Evolutionary conservation across 768 basidiomycete species (phyloP).

Genomic region (Trametes elegans): DNA sequence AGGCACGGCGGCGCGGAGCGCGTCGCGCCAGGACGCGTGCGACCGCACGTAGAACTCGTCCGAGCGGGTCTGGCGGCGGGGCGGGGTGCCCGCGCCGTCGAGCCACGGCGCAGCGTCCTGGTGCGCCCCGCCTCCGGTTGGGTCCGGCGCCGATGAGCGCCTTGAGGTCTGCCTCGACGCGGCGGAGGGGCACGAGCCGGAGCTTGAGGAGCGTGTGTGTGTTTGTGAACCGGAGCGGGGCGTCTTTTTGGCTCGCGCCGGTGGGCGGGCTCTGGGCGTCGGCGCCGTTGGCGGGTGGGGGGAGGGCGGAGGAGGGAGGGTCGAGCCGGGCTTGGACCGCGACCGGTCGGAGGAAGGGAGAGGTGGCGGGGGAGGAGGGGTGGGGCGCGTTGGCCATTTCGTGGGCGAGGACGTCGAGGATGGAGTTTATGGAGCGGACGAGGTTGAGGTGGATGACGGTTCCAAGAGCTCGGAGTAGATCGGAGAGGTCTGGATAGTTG

Average conservation of each 20-base stretch:
- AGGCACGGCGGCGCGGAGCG: constrained; percentile 10
- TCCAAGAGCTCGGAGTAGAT: too few relatives aligned
- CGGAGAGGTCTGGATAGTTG: too few relatives aligned
- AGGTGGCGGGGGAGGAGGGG: constrained; percentile 8
- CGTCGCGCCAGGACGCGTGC: constrained; percentile 24
- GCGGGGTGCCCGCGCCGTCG: constrained; percentile 17
- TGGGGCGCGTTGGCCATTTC: constrained; percentile 42
- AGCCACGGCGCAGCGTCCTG: too few relatives aligned
- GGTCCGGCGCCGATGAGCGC: constrained; percentile 51
- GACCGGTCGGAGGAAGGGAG: constrained; percentile 43
- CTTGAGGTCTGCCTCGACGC: constrained; percentile 63
- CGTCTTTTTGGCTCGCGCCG: too few relatives aligned
- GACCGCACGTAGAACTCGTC: constrained; percentile 27
- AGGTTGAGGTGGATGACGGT: constrained; percentile 80
- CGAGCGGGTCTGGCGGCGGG: constrained; percentile 19
- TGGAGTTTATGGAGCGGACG: constrained; percentile 64
- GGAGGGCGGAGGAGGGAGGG: neutral
- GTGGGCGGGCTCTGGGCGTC: too few relatives aligned
- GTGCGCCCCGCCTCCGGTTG: too few relatives aligned
- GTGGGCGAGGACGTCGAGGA: constrained; percentile 58
- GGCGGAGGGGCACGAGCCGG: constrained; percentile 59
- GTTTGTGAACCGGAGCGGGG: constrained; percentile 43
- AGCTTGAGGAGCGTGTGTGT: constrained; percentile 47
- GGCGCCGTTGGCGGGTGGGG: neutral
- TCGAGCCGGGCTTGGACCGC: constrained; percentile 29